Base-by-base conservation (phyloP, 2,329 filamentous ascomycete species). In the Delphinella strobiligena region DNA sequence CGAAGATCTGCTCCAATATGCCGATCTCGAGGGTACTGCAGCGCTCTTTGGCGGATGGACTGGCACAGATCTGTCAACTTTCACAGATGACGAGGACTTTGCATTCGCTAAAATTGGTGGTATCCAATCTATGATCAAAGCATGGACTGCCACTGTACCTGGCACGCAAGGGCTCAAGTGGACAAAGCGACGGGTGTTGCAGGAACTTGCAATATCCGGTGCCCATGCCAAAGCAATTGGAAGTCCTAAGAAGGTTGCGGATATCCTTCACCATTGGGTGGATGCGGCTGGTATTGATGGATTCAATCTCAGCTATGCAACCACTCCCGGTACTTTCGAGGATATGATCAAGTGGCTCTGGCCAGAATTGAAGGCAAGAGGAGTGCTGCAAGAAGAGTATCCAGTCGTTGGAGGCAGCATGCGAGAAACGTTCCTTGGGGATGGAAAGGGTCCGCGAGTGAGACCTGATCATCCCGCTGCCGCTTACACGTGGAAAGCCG, bases 1-100 rank as follows among this genome's bases (percentile, higher is more conserved):
- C 37, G 60, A 65, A 0, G 74, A 82, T 4, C 76, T 75, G 44
- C 63, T 69, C 10, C 67, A 69, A 41, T 74, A 82, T 50, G 80
- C 76, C 0, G 71, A 71, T 2, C 64, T 71, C 31, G 80, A 80
- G 47, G 81, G 81, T 2, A 80, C 79, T 0, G 53, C 84, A 40
- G 76, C 80, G 1, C 57, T 85, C n/a, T 86, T 85, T 49, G 78
- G 79, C 14, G 80, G 80, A 1, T 86, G 80, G 80, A 84, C 80
- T 0, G 81, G 76, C 0, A 77, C 80, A 35, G 74, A 82, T 52
- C 59, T 81, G 16, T 63, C 67, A 4, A 60, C 68, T 31, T 80
- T 79, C 47, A 69, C 61, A 0, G 75, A 80, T 18, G 75, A 80
- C 31, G 69, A 80, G 51, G 77, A 80, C 53, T 58, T 81, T 36